These are phyloP conservation scores for Bryopsis sp. DNA, from an alignment of 139 green algal species.

Conservation along the genomic window DNA sequence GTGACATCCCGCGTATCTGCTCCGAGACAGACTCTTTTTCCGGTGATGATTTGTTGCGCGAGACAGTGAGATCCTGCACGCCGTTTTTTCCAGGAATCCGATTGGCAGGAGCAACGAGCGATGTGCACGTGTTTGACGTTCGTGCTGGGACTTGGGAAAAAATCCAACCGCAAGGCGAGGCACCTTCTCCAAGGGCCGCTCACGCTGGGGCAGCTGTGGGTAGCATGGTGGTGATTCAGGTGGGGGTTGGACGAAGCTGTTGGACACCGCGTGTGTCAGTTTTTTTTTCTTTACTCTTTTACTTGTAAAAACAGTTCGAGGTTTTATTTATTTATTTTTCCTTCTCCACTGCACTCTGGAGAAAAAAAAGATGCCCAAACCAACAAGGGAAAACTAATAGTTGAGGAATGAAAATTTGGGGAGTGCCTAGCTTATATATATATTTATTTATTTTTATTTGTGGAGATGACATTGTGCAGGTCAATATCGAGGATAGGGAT, in stretches of 20 bases:
- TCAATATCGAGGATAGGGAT: too few relatives aligned
- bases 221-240: conserved; percentile 95
- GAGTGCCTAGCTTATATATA: too few relatives aligned
- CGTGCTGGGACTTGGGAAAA: conserved; percentile 73
- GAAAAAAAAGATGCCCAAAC: too few relatives aligned
- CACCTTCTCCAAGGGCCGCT: conserved; percentile 83
- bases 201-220: conserved; percentile 95
- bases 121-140: conserved; percentile 91
- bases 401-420: too few relatives aligned
- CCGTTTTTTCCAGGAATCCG: conserved; percentile 73
- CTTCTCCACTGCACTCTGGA: too few relatives aligned
- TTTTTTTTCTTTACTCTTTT: too few relatives aligned
- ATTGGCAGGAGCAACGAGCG: conserved; percentile 82
- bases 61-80: conserved; percentile 14
- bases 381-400: too few relatives aligned
- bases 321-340: too few relatives aligned
- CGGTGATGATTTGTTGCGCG: background rate
- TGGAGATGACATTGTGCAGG: too few relatives aligned
- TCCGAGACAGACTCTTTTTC: background rate
- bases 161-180: conserved; percentile 68
- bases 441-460: too few relatives aligned
- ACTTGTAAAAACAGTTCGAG: too few relatives aligned
- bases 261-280: background rate
- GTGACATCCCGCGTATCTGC: background rate
- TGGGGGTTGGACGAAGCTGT: too few relatives aligned